phyloP scores from a whole-genome alignment of 352 stramenopile species.

The Aphanomyces astaci region DNA sequence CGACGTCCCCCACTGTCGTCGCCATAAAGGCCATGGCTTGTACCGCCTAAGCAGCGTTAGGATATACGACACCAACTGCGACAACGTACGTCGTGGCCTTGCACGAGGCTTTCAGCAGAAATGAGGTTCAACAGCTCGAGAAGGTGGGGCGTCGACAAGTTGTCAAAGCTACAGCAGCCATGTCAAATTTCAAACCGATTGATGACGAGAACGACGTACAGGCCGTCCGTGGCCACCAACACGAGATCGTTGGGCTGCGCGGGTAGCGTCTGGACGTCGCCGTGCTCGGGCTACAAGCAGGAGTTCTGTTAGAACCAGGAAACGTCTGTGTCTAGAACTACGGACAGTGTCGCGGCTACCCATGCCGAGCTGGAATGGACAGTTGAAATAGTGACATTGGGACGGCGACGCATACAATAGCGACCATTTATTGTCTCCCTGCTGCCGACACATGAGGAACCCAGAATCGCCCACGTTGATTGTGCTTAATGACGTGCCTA shows the following conservation, averaged over 20 bases:
- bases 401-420: constrained; percentile 85
- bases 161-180: constrained; percentile 88
- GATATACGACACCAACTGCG: neutral
- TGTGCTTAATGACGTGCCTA: constrained; percentile 55
- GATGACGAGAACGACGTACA: constrained; percentile 44
- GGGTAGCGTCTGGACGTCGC: constrained; percentile 77
- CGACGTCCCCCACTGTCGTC: constrained; percentile 68
- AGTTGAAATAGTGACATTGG: constrained; percentile 96
- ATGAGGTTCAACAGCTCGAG: constrained; percentile 43
- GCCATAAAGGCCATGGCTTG: constrained; percentile 70
- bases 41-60: neutral
- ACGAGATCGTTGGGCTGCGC: constrained; percentile 86
- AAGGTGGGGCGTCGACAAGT: constrained; percentile 88
- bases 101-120: constrained; percentile 9
- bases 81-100: neutral
- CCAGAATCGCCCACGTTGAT: constrained; percentile 93
- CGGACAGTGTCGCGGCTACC: constrained; percentile 83
- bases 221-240: constrained; percentile 89
- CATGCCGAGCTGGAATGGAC: constrained; percentile 88
- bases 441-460: constrained; percentile 87
- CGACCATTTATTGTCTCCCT: constrained; percentile 43
- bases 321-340: neutral
- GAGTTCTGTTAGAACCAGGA: constrained; percentile 9
- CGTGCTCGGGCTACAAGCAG: constrained; percentile 73
- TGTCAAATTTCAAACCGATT: neutral